Percentiles rank a stretch among this genome's conserved stretches.
phyloP scores from a whole-genome alignment of 495 filamentous ascomycete genomes.

The Elaphomyces granulatus region DNA sequence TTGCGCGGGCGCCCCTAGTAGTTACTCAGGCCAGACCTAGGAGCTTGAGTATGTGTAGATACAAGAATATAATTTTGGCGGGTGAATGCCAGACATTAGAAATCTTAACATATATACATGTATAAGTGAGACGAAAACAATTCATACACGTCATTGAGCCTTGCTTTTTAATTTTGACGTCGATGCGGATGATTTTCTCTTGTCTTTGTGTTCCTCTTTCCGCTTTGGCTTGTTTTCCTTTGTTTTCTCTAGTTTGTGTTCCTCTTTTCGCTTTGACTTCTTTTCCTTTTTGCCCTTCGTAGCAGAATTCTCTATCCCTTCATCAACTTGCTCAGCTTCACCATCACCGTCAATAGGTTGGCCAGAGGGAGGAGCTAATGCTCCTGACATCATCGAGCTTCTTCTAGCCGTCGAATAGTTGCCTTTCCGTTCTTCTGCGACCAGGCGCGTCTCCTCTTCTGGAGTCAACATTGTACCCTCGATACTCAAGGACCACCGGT shows the following conservation, averaged over 20 bases:
- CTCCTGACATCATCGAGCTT: constrained; percentile 12
- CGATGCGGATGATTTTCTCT: too few species aligned
- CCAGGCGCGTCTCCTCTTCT: constrained; percentile 30
- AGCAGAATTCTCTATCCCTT: constrained; percentile 5
- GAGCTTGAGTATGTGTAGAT: too few species aligned
- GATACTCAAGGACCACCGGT: constrained; percentile 50
- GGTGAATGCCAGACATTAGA: too few species aligned
- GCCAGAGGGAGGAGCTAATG: constrained; percentile 6
- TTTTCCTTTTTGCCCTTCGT: constrained; percentile 5
- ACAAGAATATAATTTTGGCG: too few species aligned
- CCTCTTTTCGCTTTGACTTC: constrained; percentile 6
- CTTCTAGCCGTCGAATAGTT: constrained; percentile 6
- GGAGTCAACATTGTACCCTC: constrained; percentile 49
- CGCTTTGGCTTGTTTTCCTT: constrained; percentile 15
- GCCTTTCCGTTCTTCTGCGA: constrained; percentile 26
- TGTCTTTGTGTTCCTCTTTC: constrained; percentile 9
- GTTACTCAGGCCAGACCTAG: too few species aligned
- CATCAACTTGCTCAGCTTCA: constrained; percentile 10
- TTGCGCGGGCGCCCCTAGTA: too few species aligned
- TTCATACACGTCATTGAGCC: too few species aligned
- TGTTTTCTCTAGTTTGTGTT: constrained; percentile 9
- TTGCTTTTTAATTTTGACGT: too few species aligned
- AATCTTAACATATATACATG: too few species aligned
- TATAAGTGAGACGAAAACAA: too few species aligned
- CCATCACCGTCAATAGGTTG: constrained; percentile 8